Conservation (phyloP, 2,329 filamentous ascomycete species). For the Epichloe sp. region DNA sequence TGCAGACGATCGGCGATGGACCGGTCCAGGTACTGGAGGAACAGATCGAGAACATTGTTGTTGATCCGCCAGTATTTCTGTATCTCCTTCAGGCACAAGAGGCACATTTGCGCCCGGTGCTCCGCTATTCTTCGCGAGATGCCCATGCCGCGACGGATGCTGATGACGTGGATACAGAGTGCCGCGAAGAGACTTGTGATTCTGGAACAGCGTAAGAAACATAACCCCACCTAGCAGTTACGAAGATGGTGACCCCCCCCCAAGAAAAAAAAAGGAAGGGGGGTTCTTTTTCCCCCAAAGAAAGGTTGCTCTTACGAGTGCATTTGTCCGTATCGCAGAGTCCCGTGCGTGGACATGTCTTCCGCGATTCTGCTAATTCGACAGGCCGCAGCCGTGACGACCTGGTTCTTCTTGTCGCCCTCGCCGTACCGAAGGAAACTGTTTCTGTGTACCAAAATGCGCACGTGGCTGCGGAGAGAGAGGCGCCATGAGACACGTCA, state of each 20-base stretch:
- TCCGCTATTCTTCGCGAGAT: slow-evolving; percentile 22
- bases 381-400: slow-evolving; percentile 20
- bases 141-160: slow-evolving; percentile 19
- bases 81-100: slow-evolving; percentile 24
- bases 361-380: slow-evolving; percentile 24
- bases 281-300: too few species aligned
- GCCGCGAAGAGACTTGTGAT: slow-evolving; percentile 25
- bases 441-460: slow-evolving; percentile 23
- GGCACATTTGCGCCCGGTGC: slow-evolving; percentile 24
- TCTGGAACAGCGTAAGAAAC: slow-evolving; percentile 6
- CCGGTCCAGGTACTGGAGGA: slow-evolving; percentile 24
- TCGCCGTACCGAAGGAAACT: slow-evolving; percentile 18
- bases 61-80: slow-evolving; percentile 29
- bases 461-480: slow-evolving; percentile 15
- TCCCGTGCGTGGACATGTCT: slow-evolving; percentile 23
- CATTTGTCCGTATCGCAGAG: slow-evolving; percentile 24
- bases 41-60: slow-evolving; percentile 25
- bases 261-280: too few species aligned
- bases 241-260: too few species aligned
- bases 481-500: background rate
- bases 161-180: slow-evolving; percentile 25
- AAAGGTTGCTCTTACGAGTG: slow-evolving; percentile 16
- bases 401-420: slow-evolving; percentile 15
- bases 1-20: slow-evolving; percentile 23
- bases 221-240: too few species aligned